These are phyloP conservation scores for Fusarium beomiforme DNA, from an alignment of 2,329 filamentous ascomycete genomes.

Conservation along the genomic window DNA sequence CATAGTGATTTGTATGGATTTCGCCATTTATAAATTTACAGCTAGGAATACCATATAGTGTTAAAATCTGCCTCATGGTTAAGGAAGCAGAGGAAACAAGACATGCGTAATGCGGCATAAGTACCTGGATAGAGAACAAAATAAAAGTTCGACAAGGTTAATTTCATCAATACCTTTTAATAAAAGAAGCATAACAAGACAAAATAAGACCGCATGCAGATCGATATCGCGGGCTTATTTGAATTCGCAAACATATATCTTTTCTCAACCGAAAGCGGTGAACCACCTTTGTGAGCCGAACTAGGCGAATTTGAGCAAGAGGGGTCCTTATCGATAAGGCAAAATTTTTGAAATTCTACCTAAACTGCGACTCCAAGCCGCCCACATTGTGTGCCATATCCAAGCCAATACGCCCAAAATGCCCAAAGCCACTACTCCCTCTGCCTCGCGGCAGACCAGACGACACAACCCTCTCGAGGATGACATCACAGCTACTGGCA, in stretches of 20 bases:
- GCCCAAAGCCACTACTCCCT: constrained; percentile 79
- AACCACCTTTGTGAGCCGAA: constrained; percentile 20
- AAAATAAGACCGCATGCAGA: too few relatives aligned
- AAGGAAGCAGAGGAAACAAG: too few relatives aligned
- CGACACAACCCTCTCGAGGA: constrained; percentile 93
- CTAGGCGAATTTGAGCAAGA: constrained; percentile 47
- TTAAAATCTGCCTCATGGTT: too few relatives aligned
- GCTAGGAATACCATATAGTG: too few relatives aligned
- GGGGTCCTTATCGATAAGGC: constrained; percentile 55
- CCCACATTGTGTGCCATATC: constrained; percentile 41
- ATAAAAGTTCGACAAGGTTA: too few relatives aligned
- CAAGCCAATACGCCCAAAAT: constrained; percentile 59
- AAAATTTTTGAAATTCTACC: constrained; percentile 50
- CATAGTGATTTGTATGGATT: too few relatives aligned
- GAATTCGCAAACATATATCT: neutral
- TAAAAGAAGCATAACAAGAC: too few relatives aligned
- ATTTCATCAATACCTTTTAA: too few relatives aligned
- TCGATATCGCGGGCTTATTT: neutral
- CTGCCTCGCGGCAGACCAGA: constrained; percentile 66
- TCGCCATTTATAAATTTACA: too few relatives aligned
- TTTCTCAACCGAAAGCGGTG: constrained; percentile 45
- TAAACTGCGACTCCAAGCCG: constrained; percentile 37
- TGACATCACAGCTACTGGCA: constrained; percentile 78
- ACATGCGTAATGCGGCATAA: too few relatives aligned
- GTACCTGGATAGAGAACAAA: too few relatives aligned